Evolutionary conservation across 768 basidiomycete species (phyloP).

Genomic region (Steccherinum ochraceum): DNA sequence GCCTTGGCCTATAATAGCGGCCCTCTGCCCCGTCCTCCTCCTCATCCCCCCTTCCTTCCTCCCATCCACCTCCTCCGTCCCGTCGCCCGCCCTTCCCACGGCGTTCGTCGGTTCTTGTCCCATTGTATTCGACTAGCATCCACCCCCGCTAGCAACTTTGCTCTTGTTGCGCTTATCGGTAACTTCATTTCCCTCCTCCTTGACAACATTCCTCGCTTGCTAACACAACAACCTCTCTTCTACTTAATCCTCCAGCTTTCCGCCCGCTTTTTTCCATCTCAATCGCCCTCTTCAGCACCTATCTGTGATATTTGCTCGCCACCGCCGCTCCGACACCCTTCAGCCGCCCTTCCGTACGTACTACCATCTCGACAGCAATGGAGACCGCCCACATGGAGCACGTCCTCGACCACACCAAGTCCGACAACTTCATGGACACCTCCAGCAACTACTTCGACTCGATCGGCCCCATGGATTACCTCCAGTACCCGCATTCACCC

Average conservation of each 20-base stretch:
- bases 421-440: constrained; percentile 44
- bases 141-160: constrained; percentile 12
- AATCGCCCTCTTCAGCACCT: constrained; percentile 12
- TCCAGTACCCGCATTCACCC: constrained; percentile 63
- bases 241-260: constrained; percentile 7
- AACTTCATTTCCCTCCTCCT: constrained; percentile 6
- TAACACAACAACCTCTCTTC: constrained; percentile 14
- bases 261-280: constrained; percentile 16
- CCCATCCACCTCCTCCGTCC: constrained; percentile 15
- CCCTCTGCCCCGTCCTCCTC: constrained; percentile 8
- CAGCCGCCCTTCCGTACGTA: constrained; percentile 12
- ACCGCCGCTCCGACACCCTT: constrained; percentile 11
- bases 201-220: constrained; percentile 10
- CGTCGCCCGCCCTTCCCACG: constrained; percentile 13
- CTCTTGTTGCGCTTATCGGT: constrained; percentile 14
- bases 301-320: constrained; percentile 14
- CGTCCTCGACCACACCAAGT: constrained; percentile 44
- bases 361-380: constrained; percentile 29
- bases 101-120: constrained; percentile 16
- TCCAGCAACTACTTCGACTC: constrained; percentile 39
- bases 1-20: constrained; percentile 21
- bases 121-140: constrained; percentile 7
- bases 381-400: constrained; percentile 41
- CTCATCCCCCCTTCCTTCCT: constrained; percentile 13
- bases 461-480: constrained; percentile 45